Conservation (phyloP, 192 early-diverging fungal genomes). For the Coemansia sp. region DNA sequence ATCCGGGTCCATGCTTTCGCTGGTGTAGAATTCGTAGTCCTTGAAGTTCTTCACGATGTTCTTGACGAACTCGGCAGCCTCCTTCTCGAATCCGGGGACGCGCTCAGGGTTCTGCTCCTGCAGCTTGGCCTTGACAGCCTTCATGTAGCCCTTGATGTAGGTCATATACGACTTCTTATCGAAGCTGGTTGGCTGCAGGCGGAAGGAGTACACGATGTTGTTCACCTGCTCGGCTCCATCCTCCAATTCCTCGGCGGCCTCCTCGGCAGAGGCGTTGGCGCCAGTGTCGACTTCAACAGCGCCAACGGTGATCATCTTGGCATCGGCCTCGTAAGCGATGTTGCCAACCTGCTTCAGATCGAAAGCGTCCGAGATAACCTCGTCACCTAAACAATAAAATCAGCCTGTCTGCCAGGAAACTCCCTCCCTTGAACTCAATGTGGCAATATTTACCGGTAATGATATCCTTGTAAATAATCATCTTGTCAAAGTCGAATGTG, state of each 20-base stretch:
- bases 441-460: slow-evolving; percentile 57
- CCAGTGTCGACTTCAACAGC: slow-evolving; percentile 80
- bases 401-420: too few species aligned
- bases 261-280: slow-evolving; percentile 91
- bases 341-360: slow-evolving; percentile 59
- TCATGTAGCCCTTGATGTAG: slow-evolving; percentile 95
- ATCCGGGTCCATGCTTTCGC: slow-evolving; percentile 83
- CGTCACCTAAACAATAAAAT: slow-evolving; percentile 61
- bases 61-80: slow-evolving; percentile 65
- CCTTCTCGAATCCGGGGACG: slow-evolving; percentile 62
- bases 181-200: slow-evolving; percentile 70
- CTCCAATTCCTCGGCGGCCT: slow-evolving; percentile 63
- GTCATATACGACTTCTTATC: slow-evolving; percentile 89
- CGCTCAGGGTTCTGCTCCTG: slow-evolving; percentile 60
- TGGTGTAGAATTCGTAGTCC: slow-evolving; percentile 89
- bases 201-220: slow-evolving; percentile 82
- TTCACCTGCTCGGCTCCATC: slow-evolving; percentile 65
- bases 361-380: slow-evolving; percentile 89
- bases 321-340: slow-evolving; percentile 76
- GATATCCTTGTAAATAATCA: slow-evolving; percentile 70
- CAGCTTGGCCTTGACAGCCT: slow-evolving; percentile 69
- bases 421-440: too few species aligned
- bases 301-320: slow-evolving; percentile 66
- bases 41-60: slow-evolving; percentile 77
- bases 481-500: slow-evolving; percentile 20